These are phyloP conservation scores for Spathaspora sp. DNA, from an alignment of 1,139 yeast species.

Conservation along the genomic window DNA sequence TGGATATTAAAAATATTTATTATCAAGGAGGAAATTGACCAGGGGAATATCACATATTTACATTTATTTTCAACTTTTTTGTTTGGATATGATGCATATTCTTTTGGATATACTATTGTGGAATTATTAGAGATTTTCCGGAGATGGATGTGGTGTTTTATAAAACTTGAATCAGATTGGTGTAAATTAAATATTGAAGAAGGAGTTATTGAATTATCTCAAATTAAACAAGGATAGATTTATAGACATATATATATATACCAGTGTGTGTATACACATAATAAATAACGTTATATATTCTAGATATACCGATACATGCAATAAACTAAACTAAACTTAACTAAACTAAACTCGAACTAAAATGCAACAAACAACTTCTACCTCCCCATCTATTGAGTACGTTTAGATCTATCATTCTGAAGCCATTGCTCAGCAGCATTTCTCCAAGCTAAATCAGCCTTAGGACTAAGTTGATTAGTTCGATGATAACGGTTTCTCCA, in stretches of 20 bases:
- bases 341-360: too few relatives aligned
- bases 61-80: slow-evolving; percentile 28
- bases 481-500: slow-evolving; percentile 43
- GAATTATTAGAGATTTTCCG: slow-evolving; percentile 76
- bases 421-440: slow-evolving; percentile 49
- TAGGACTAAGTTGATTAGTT: slow-evolving; percentile 48
- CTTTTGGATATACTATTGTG: slow-evolving; percentile 59
- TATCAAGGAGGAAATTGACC: slow-evolving; percentile 23
- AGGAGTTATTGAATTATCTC: slow-evolving; percentile 20
- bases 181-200: slow-evolving; percentile 31
- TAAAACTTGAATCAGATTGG: slow-evolving; percentile 81
- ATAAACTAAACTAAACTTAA: too few relatives aligned
- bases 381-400: too few relatives aligned
- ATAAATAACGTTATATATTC: not conserved
- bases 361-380: too few relatives aligned
- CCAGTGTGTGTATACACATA: not conserved
- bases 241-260: not conserved
- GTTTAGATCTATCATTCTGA: slow-evolving; percentile 23
- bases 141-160: slow-evolving; percentile 86
- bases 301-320: not conserved
- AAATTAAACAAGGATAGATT: slow-evolving; percentile 11
- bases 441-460: slow-evolving; percentile 55
- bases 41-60: slow-evolving; percentile 15
- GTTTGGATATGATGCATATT: slow-evolving; percentile 48
- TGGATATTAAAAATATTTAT: slow-evolving; percentile 65